phyloP scores from a whole-genome alignment of 2,329 filamentous ascomycete species.

The Fusarium redolens region DNA sequence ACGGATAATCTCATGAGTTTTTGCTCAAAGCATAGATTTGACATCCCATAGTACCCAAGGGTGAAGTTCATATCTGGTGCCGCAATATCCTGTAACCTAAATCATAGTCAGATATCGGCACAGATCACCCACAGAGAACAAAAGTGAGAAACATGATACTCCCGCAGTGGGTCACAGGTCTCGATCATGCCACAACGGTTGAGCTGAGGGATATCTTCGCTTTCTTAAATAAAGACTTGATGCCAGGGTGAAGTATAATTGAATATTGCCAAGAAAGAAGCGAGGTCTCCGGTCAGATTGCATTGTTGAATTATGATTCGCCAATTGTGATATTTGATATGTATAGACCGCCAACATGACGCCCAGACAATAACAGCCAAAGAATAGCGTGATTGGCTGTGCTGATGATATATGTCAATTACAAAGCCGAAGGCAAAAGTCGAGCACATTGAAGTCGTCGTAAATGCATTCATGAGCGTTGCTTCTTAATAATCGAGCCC shows the following conservation, averaged over 20 bases:
- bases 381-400: not conserved
- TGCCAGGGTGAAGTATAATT: not conserved
- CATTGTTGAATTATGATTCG: constrained; percentile 25
- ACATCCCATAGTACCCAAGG: not conserved
- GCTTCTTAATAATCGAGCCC: constrained; percentile 10
- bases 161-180: not conserved
- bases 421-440: constrained; percentile 5
- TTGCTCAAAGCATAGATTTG: not conserved
- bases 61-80: not conserved
- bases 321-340: constrained; percentile 10
- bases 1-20: not conserved
- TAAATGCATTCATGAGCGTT: not conserved
- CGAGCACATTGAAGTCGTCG: not conserved
- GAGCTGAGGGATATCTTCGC: not conserved
- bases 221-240: not conserved
- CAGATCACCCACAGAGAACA: not conserved
- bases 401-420: constrained; percentile 10
- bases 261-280: not conserved
- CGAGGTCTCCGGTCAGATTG: not conserved
- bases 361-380: constrained; percentile 1
- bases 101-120: not conserved
- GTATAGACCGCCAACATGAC: not conserved
- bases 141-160: constrained; percentile 16
- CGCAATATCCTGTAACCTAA: not conserved
- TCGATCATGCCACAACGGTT: constrained; percentile 1